These are phyloP conservation scores for Lipomyces anomalus DNA, from an alignment of 805 yeast species.

Conservation along the genomic window DNA sequence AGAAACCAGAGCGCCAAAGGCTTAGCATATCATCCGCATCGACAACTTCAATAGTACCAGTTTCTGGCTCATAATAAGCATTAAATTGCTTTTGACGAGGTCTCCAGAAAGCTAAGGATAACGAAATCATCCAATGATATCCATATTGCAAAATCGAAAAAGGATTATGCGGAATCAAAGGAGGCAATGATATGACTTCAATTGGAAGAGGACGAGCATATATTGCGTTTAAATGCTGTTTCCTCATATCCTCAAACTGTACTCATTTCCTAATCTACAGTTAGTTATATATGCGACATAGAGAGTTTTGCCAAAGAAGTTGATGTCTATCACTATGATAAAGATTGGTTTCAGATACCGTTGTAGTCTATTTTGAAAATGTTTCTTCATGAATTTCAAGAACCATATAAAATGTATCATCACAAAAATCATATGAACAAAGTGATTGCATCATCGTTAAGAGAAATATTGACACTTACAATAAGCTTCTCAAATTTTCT, in stretches of 20 bases:
- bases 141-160: constrained; percentile 52
- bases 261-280: too few species aligned
- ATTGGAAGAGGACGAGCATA: constrained; percentile 58
- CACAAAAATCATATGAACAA: too few species aligned
- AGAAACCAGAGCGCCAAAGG: constrained; percentile 83
- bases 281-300: too few species aligned
- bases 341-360: constrained; percentile 70
- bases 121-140: constrained; percentile 20
- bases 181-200: constrained; percentile 41
- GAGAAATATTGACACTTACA: too few species aligned
- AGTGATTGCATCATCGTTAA: too few species aligned
- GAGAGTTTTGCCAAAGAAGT: too few species aligned
- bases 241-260: constrained; percentile 19
- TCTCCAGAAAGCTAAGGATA: constrained; percentile 18
- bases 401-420: too few species aligned
- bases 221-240: constrained; percentile 24
- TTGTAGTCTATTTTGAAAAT: constrained; percentile 74
- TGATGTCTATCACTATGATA: background rate
- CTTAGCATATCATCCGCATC: constrained; percentile 42
- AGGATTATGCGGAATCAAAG: constrained; percentile 59
- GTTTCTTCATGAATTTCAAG: too few species aligned
- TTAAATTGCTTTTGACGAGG: constrained; percentile 18
- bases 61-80: constrained; percentile 23
- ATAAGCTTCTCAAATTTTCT: too few species aligned
- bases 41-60: constrained; percentile 34